phyloP scores from a whole-genome alignment of 2,329 filamentous ascomycete species.

The Alternaria hordeiaustralica region DNA sequence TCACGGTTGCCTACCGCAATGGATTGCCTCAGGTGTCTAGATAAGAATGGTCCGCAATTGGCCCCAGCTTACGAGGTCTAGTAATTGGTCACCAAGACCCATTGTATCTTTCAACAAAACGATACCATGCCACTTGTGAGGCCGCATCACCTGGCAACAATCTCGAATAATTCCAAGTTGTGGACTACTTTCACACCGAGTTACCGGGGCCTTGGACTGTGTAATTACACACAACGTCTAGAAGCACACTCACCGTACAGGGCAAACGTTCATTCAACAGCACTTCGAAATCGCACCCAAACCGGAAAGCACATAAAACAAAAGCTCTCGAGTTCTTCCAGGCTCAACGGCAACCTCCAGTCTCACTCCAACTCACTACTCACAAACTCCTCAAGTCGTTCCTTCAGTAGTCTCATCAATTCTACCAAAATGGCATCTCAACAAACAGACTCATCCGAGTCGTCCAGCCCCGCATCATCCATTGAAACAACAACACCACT shows the following conservation, averaged over 20 bases:
- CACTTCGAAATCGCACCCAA: not conserved
- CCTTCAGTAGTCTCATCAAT: not conserved
- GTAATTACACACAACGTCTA: not conserved
- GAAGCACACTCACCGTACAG: not conserved
- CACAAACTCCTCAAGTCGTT: not conserved
- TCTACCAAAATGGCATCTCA: not conserved
- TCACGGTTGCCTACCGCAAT: not conserved
- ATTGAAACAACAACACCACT: not conserved
- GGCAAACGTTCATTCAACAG: no score
- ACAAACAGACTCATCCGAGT: not conserved
- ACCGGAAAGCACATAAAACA: not conserved
- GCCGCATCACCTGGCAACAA: not conserved
- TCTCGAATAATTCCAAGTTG: not conserved
- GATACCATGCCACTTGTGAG: not conserved
- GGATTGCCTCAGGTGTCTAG: not conserved
- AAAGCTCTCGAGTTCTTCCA: not conserved
- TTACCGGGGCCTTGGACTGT: not conserved
- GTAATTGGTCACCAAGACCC: not conserved
- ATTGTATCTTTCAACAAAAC: not conserved
- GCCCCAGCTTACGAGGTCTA: not conserved
- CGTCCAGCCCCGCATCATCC: not conserved
- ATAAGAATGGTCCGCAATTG: not conserved
- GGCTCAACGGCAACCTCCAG: not conserved
- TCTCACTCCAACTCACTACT: not conserved
- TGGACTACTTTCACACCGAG: not conserved